Conservation (phyloP, 768 basidiomycete species). For the Bullera alba region DNA sequence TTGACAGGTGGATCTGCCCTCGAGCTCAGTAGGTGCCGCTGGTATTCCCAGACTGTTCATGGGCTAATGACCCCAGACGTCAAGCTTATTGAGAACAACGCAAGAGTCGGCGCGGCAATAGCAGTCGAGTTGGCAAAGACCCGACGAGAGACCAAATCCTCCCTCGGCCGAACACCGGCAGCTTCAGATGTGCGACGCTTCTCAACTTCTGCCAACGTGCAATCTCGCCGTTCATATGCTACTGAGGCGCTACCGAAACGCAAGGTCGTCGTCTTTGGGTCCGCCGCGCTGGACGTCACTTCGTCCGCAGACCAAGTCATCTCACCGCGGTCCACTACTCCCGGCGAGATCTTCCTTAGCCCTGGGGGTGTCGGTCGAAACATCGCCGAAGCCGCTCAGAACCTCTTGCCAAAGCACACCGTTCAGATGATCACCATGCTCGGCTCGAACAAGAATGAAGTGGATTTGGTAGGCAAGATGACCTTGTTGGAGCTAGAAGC, state of each 20-base stretch:
- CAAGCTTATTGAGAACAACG: slow-evolving; percentile 82
- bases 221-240: not conserved
- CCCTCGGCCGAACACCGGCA: slow-evolving; percentile 31
- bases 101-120: slow-evolving; percentile 57
- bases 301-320: slow-evolving; percentile 42
- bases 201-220: not conserved
- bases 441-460: slow-evolving; percentile 35
- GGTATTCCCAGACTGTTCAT: not conserved
- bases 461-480: slow-evolving; percentile 56
- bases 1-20: slow-evolving; percentile 71
- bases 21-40: slow-evolving; percentile 55
- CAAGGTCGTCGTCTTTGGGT: slow-evolving; percentile 66
- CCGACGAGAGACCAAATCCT: slow-evolving; percentile 19
- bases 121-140: slow-evolving; percentile 59
- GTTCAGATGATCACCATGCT: slow-evolving; percentile 66
- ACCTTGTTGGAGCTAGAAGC: slow-evolving; percentile 55
- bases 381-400: slow-evolving; percentile 80
- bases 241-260: slow-evolving; percentile 13
- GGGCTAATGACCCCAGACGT: slow-evolving; percentile 54
- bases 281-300: slow-evolving; percentile 83
- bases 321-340: slow-evolving; percentile 64
- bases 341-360: slow-evolving; percentile 65
- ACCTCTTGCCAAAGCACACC: slow-evolving; percentile 49
- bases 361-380: slow-evolving; percentile 93
- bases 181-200: slow-evolving; percentile 8